Base-by-base conservation (phyloP, 768 basidiomycete species). In the Rhodotorula kratochvilovae region DNA sequence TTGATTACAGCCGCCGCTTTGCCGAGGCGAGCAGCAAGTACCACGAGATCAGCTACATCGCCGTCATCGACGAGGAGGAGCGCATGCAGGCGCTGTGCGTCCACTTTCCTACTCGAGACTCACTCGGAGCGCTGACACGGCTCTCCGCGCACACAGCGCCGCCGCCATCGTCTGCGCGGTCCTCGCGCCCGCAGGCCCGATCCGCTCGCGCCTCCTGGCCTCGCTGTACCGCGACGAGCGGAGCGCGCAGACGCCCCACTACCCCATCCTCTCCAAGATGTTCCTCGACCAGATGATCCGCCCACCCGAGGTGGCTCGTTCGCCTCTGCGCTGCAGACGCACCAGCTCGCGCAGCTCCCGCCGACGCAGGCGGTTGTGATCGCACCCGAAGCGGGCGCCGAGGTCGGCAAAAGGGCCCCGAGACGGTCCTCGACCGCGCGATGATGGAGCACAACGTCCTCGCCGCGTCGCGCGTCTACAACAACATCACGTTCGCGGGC, bases 391-490 rank as follows among this genome's bases (percentile, higher is more conserved):
- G 84, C 86, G 15, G 83, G 82, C 21, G 77, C 66, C 2, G 76
- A 67, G 42, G 57, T 60, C n/a, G 75, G 76, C 54, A 86, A 93
- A 91, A 89, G 53, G 95, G 93, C 2, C 95, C 96, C 6, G 88
- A 91, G 12, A 98, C 94, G 17, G 94, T 99, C 29, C 85, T 99
- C 54, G 96, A 98, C 80, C 87, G 94, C 57, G 96, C 96, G 12
- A 93, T 99, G 57, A 91, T 98, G 89, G 96, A 99, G 80, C 96
- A 99, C 82, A 99, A 99, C 80, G 84, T 99, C 17, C 86, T 97
- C 71, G 92, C 94, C 8, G 93, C 92, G 80, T 95, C 93, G 6
- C 91, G 93, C 77, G 92, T 98, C 62, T 99, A 98, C 80, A 92
- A 91, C 80, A 98, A 97, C 77, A 96, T 99, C 82, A 91, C 92